phyloP scores from a whole-genome alignment of 2,329 filamentous ascomycete genomes.

The Hypocrella siamensis region DNA sequence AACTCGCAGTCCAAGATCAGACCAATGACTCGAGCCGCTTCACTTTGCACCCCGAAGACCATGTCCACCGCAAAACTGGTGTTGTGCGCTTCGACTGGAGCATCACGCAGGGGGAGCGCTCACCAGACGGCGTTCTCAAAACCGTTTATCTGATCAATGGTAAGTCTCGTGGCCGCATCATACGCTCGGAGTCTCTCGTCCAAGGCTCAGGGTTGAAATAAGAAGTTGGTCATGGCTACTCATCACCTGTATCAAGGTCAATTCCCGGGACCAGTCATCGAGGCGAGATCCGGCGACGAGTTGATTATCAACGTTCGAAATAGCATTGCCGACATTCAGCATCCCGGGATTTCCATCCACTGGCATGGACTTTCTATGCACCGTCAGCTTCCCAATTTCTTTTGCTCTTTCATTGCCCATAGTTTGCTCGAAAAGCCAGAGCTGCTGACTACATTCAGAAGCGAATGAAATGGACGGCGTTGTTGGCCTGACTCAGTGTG shows the following conservation, averaged over 20 bases:
- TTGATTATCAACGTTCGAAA: slow-evolving; percentile 25
- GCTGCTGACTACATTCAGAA: slow-evolving; percentile 15
- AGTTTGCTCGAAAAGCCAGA: not conserved
- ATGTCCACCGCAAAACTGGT: slow-evolving; percentile 19
- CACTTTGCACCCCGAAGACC: slow-evolving; percentile 23
- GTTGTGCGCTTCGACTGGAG: slow-evolving; percentile 19
- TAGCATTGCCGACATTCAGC: slow-evolving; percentile 9
- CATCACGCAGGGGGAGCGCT: slow-evolving; percentile 19
- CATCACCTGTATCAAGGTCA: slow-evolving; percentile 11
- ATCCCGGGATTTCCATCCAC: slow-evolving; percentile 37
- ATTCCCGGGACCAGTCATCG: slow-evolving; percentile 26
- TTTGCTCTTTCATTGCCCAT: slow-evolving; percentile 18
- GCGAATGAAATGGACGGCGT: slow-evolving; percentile 46
- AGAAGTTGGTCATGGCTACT: not conserved
- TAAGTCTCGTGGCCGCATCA: slow-evolving; percentile 6
- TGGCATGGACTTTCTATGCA: slow-evolving; percentile 56
- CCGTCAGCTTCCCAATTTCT: slow-evolving; percentile 12
- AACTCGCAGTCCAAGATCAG: not conserved
- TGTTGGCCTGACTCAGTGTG: slow-evolving; percentile 43
- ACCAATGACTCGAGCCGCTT: slow-evolving; percentile 2
- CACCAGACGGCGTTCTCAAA: slow-evolving; percentile 35
- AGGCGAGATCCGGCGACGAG: slow-evolving; percentile 26
- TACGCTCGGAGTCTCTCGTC: too few relatives aligned
- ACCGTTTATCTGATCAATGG: slow-evolving; percentile 32
- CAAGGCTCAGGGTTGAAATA: too few relatives aligned